phyloP scores from a whole-genome alignment of 2,329 filamentous ascomycete species.

The Ophiostoma ips region DNA sequence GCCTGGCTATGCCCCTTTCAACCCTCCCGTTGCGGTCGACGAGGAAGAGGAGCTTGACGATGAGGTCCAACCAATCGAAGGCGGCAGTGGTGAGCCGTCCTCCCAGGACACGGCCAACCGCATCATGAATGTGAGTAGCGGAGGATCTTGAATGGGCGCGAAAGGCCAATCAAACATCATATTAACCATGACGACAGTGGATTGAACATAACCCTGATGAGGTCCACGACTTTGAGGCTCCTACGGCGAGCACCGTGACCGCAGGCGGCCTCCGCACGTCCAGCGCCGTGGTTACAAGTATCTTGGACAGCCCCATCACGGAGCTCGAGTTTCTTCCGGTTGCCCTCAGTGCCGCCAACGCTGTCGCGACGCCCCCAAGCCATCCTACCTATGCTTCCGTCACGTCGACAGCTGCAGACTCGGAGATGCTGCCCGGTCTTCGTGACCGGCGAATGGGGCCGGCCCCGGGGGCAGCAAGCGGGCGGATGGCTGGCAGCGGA shows the following conservation, averaged over 20 bases:
- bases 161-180: no score
- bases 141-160: no score
- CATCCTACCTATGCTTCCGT: neutral
- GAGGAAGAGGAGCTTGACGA: slow-evolving; percentile 7
- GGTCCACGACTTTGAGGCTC: slow-evolving; percentile 6
- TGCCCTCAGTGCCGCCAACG: slow-evolving; percentile 10
- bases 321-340: slow-evolving; percentile 7
- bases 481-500: neutral
- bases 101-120: neutral
- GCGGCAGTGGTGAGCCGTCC: no score
- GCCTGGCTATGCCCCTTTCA: slow-evolving; percentile 15
- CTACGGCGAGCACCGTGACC: slow-evolving; percentile 4
- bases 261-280: slow-evolving; percentile 4
- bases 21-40: slow-evolving; percentile 11
- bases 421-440: neutral
- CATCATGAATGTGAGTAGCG: neutral
- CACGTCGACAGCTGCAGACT: neutral
- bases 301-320: slow-evolving; percentile 7
- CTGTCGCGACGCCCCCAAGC: neutral
- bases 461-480: neutral
- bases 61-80: slow-evolving; percentile 1
- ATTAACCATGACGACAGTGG: no score
- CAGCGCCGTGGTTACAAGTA: slow-evolving; percentile 1
- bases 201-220: slow-evolving; percentile 14
- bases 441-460: neutral